Conservation (phyloP, 2,329 filamentous ascomycete genomes). For the Cordyceps cicadae region DNA sequence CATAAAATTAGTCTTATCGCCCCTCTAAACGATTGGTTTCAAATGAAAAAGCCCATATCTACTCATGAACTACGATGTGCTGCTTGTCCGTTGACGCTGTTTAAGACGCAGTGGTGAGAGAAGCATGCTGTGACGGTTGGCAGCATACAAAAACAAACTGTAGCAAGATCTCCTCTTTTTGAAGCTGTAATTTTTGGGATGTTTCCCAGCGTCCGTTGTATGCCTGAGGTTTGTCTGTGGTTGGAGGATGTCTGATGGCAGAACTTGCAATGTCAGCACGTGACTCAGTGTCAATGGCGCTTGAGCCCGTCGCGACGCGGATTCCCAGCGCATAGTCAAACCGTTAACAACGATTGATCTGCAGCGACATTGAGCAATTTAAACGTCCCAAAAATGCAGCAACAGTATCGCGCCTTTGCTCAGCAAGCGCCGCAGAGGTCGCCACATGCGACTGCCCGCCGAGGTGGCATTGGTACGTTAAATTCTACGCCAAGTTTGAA, state of each 20-base stretch:
- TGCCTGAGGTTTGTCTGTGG: too few species aligned
- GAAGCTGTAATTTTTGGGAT: too few species aligned
- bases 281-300: neutral
- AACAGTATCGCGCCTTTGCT: constrained; percentile 43
- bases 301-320: neutral
- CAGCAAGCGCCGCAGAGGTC: constrained; percentile 43
- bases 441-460: constrained; percentile 39
- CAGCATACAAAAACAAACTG: too few species aligned
- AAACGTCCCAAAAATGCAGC: constrained; percentile 37
- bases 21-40: neutral
- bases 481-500: neutral
- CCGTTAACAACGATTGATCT: neutral
- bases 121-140: neutral
- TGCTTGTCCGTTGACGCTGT: too few species aligned
- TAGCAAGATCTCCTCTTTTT: too few species aligned
- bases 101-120: too few species aligned
- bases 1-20: neutral
- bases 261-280: neutral
- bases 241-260: neutral
- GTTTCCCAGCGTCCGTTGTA: too few species aligned
- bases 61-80: neutral
- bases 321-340: neutral
- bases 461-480: constrained; percentile 44
- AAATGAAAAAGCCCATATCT: neutral
- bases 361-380: constrained; percentile 5